Evolutionary conservation across 768 basidiomycete genomes (phyloP).

Genomic region (Hericium coralloides): DNA sequence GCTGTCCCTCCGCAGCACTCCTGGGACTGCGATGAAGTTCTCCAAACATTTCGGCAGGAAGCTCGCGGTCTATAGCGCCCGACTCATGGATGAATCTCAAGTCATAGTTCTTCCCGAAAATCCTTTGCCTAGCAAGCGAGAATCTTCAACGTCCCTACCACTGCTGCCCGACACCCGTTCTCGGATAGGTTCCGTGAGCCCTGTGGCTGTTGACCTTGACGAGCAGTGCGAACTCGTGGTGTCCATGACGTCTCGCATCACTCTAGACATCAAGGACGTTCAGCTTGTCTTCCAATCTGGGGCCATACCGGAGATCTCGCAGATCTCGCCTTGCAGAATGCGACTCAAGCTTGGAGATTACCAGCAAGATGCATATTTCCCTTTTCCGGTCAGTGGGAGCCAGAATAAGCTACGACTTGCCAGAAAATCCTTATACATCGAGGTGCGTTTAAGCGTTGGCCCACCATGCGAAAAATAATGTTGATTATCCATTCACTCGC

Average conservation of each 20-base stretch:
- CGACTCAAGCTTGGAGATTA: conserved; percentile 22
- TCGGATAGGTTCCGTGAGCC: background rate
- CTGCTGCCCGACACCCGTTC: background rate
- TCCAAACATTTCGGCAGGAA: background rate
- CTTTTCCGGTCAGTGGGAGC: conserved; percentile 33
- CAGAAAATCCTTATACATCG: conserved; percentile 44
- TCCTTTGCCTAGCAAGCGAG: conserved; percentile 1
- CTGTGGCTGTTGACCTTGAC: background rate
- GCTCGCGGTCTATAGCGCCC: background rate
- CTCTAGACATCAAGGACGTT: background rate
- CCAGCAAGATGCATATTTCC: conserved; percentile 27
- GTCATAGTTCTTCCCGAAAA: background rate
- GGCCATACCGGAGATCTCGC: conserved; percentile 9
- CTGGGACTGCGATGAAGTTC: background rate
- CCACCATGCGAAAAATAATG: too few species aligned
- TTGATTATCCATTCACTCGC: conserved; percentile 7
- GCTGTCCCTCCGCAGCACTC: background rate
- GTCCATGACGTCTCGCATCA: background rate
- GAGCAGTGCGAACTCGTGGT: background rate
- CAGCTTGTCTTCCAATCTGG: background rate
- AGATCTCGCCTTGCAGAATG: conserved; percentile 26
- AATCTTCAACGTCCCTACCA: background rate
- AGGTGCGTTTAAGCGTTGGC: too few species aligned
- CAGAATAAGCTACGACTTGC: conserved; percentile 37
- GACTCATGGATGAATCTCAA: background rate